These are phyloP conservation scores for Rhizoclosmatium sp. DNA, from an alignment of 192 early-diverging fungal genomes.

Conservation along the genomic window DNA sequence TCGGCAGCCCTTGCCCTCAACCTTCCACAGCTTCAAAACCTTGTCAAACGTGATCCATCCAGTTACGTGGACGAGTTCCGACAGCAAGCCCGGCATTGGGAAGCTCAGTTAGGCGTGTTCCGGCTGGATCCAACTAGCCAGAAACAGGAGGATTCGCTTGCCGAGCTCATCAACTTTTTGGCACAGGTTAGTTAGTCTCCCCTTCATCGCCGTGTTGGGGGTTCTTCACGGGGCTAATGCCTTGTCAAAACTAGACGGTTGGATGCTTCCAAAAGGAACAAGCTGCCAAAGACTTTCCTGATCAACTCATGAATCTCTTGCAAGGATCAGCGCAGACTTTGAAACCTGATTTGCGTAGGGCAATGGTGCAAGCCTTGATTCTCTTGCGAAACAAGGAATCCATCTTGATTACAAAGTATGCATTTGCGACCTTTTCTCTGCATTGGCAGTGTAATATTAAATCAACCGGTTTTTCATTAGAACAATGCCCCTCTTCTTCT, in stretches of 20 bases:
- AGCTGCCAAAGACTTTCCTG: slow-evolving; percentile 74
- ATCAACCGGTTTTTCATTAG: slow-evolving; percentile 17
- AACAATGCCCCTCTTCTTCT: slow-evolving; percentile 93
- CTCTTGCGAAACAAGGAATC: slow-evolving; percentile 87
- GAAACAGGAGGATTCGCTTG: slow-evolving; percentile 65
- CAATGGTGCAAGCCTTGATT: slow-evolving; percentile 90
- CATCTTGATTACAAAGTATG: slow-evolving; percentile 55
- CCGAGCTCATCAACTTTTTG: slow-evolving; percentile 90
- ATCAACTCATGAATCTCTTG: slow-evolving; percentile 84
- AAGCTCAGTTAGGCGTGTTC: slow-evolving; percentile 86
- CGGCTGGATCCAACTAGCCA: slow-evolving; percentile 74
- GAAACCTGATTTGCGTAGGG: slow-evolving; percentile 80
- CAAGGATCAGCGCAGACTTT: slow-evolving; percentile 83
- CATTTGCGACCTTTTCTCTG: not conserved
- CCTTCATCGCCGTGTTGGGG: not conserved
- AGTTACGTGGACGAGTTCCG: slow-evolving; percentile 95
- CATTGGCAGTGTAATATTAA: not conserved
- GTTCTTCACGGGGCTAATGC: not conserved
- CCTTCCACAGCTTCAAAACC: slow-evolving; percentile 98
- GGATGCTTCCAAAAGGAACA: slow-evolving; percentile 86
- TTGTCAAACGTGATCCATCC: slow-evolving; percentile 92
- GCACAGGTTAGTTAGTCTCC: slow-evolving; percentile 63
- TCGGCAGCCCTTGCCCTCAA: slow-evolving; percentile 60
- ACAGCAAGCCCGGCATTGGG: slow-evolving; percentile 93
- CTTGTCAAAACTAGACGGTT: slow-evolving; percentile 58